A percentile compares a stretch with the other conserved stretches of the same genome.
Evolutionary conservation across 1,284 basidiomycete genomes (phyloP).

Genomic region (Bondarzewia mesenterica): DNA sequence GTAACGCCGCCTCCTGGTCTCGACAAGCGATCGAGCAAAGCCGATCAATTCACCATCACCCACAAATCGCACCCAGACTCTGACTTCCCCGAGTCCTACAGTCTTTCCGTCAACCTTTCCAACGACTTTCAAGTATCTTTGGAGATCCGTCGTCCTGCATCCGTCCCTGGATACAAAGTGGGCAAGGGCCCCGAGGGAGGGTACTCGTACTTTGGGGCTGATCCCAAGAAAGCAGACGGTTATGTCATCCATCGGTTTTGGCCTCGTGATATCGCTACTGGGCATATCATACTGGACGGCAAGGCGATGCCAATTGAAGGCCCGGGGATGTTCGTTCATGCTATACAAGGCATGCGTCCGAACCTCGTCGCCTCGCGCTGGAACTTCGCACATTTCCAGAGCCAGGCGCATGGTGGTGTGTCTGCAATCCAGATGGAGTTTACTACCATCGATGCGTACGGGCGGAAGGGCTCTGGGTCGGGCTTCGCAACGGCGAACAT

Average conservation of each 20-base stretch:
- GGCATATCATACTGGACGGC: constrained; percentile 71
- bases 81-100: constrained; percentile 70
- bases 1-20: constrained; percentile 62
- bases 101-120: constrained; percentile 75
- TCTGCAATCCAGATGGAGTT: constrained; percentile 96
- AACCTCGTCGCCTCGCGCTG: constrained; percentile 89
- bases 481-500: constrained; percentile 81
- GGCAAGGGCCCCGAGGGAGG: constrained; percentile 86
- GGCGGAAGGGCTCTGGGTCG: constrained; percentile 65
- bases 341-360: constrained; percentile 97
- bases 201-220: constrained; percentile 83
- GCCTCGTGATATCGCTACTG: constrained; percentile 64
- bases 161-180: constrained; percentile 85
- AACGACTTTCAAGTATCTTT: constrained; percentile 79
- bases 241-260: constrained; percentile 92
- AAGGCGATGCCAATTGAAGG: constrained; percentile 61
- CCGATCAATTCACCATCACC: constrained; percentile 84
- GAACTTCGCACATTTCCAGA: constrained; percentile 95
- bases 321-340: constrained; percentile 90
- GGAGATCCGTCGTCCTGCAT: constrained; percentile 60
- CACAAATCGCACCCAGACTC: constrained; percentile 58
- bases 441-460: constrained; percentile 74
- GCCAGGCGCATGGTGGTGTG: constrained; percentile 62
- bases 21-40: constrained; percentile 86
- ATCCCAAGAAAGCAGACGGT: constrained; percentile 72